phyloP scores from a whole-genome alignment of 306 rosid genomes.

The Pyrus bretschneideri region DNA sequence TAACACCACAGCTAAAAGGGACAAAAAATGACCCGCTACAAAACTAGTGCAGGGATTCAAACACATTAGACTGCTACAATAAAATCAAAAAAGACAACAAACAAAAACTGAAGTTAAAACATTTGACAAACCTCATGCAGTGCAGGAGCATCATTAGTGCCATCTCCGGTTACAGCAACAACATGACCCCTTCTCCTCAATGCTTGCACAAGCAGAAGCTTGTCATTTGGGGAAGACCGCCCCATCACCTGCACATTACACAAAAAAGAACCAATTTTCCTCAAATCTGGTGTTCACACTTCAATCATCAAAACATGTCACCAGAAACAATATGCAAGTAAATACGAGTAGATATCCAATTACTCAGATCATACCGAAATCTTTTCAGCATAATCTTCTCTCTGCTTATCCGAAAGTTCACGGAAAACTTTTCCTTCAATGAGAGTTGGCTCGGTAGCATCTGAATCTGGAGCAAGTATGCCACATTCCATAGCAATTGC shows the following conservation, averaged over 20 bases:
- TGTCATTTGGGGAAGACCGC: conserved; percentile 84
- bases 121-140: conserved; percentile 60
- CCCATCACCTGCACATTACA: conserved; percentile 71
- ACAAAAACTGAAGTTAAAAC: background rate
- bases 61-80: background rate
- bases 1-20: background rate
- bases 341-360: background rate
- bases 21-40: background rate
- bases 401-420: conserved; percentile 35
- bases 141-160: conserved; percentile 94
- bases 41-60: background rate
- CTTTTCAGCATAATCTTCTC: conserved; percentile 54
- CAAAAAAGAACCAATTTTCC: background rate
- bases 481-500: conserved; percentile 95
- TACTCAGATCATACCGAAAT: conserved; percentile 44
- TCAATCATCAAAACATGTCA: background rate
- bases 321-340: background rate
- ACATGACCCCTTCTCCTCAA: conserved; percentile 66
- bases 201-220: conserved; percentile 91
- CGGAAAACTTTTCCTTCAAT: conserved; percentile 87
- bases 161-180: conserved; percentile 94
- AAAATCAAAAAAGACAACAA: background rate
- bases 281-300: background rate
- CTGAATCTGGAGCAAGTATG: conserved; percentile 49
- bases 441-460: conserved; percentile 50